Base-by-base conservation (phyloP, 2,329 filamentous ascomycete species). In the Daldinia sp. region DNA sequence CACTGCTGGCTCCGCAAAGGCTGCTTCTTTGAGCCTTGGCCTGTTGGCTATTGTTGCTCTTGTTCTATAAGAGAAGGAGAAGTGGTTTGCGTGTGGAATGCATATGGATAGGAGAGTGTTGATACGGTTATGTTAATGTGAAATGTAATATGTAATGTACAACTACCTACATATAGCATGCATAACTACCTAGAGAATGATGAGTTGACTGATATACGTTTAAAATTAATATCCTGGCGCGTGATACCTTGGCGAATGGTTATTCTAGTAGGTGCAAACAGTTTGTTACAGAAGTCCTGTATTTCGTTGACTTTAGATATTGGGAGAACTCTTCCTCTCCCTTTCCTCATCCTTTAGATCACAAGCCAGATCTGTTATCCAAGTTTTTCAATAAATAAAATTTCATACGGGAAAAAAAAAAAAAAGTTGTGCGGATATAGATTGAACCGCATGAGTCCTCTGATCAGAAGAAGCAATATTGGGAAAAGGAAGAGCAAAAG, bases 1-100 rank as follows among this genome's bases (percentile, higher is more conserved):
- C 12, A 73, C 73, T 13, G 74, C 73, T 13, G 74, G 73, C 4
- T 63, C 70, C 15, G 70, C 63, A 2, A 73, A 71, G 69, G 67
- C 42, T 33, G 70, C 65, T n/a, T 64, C 57, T 20, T 55, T 75
- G 18, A 67, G 68, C 51, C 30, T 74, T 23, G 71, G 65, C 10
- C 51, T 73, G 46, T 5, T 74, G 68, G 68, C 56, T 6, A 33
- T 69, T 50, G 67, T 65, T 35, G 72, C 60, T 18, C 63, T 72
- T 3, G n/a, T 57, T 28, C 42, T 71, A 60, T 71, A 68, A 20
- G 37, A 9, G 18, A 42, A 12, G 1, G 3, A 26, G n/a, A 1
- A 15, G 48, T 1, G 48, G 30, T n/a, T 12, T n/a, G 23, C 30
- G 33, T 35, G 33, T 7, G 6, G 5, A 35, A 10, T 35, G 7